A percentile compares a stretch with the other conserved stretches of the same genome.
These are phyloP conservation scores for Copromyces sp. DNA, from an alignment of 495 filamentous ascomycete species.

Conservation along the genomic window DNA sequence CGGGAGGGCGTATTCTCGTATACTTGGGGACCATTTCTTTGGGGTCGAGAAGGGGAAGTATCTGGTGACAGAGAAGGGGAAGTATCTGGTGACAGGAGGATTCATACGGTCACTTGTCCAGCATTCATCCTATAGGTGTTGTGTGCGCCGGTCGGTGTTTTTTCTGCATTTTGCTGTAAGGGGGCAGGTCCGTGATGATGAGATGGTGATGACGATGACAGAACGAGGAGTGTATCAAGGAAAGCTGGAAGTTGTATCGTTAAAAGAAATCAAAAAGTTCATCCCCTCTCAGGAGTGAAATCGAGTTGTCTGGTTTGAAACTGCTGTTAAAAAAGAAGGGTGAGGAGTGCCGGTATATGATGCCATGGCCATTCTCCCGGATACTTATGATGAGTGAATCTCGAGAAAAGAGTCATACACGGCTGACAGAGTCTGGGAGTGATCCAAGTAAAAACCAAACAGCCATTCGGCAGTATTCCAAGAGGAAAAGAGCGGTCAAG, in stretches of 20 bases:
- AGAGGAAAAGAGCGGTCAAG: neutral
- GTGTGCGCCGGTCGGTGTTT: neutral
- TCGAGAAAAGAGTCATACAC: neutral
- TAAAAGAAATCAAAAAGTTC: neutral
- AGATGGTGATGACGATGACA: neutral
- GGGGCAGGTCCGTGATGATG: neutral
- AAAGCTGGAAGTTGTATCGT: neutral
- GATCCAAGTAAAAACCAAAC: neutral
- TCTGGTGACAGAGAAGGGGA: neutral
- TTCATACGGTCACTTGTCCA: neutral
- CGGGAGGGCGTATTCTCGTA: neutral
- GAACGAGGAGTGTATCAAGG: neutral
- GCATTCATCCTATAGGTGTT: neutral
- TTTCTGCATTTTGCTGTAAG: neutral
- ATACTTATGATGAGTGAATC: neutral
- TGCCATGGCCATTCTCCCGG: neutral
- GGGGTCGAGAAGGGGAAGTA: neutral
- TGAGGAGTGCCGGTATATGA: neutral
- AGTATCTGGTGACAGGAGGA: neutral
- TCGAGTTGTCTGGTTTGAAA: neutral
- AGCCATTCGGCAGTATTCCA: neutral
- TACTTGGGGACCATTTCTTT: neutral
- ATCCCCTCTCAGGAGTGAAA: neutral
- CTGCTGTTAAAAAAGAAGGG: neutral
- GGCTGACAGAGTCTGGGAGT: neutral